phyloP scores from a whole-genome alignment of 75 land plant species.

The Selaginella tamariscina region DNA sequence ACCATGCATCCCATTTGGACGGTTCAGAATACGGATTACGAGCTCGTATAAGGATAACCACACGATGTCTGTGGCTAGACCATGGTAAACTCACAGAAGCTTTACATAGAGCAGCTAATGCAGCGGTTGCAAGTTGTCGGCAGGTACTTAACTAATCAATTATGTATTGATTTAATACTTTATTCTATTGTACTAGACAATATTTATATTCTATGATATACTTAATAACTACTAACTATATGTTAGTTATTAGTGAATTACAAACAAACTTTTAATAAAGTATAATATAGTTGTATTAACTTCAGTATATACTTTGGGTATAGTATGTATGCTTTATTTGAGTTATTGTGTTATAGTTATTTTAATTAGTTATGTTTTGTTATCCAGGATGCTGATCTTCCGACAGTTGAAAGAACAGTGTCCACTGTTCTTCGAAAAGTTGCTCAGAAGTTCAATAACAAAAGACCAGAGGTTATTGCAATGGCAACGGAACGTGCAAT shows the following conservation, averaged over 20 bases:
- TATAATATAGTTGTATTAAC: too few relatives aligned
- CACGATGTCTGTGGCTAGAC: conserved; percentile 97
- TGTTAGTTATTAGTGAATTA: too few relatives aligned
- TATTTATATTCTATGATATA: too few relatives aligned
- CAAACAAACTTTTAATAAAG: too few relatives aligned
- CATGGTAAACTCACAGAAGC: conserved; percentile 80
- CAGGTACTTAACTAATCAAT: too few relatives aligned
- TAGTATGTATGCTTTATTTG: too few relatives aligned
- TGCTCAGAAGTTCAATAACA: conserved; percentile 79
- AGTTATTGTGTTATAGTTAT: too few relatives aligned
- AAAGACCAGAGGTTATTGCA: conserved; percentile 85
- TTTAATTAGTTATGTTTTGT: too few relatives aligned
- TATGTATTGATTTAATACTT: too few relatives aligned
- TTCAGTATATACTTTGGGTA: too few relatives aligned
- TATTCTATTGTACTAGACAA: too few relatives aligned
- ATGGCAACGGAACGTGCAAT: conserved; percentile 55
- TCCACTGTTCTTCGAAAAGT: conserved; percentile 68
- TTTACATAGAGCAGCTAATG: conserved; percentile 75
- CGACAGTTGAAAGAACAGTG: conserved; percentile 71
- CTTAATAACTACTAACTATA: too few relatives aligned
- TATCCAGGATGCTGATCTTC: conserved; percentile 52
- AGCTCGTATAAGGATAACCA: conserved; percentile 79
- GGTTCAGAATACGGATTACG: conserved; percentile 23
- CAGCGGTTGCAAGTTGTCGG: conserved; percentile 72
- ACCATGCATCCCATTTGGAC: conserved; percentile 10